Percentiles rank a stretch among this genome's conserved stretches.
Evolutionary conservation across 495 filamentous ascomycete genomes (phyloP).

Genomic region (Xylaria curta): DNA sequence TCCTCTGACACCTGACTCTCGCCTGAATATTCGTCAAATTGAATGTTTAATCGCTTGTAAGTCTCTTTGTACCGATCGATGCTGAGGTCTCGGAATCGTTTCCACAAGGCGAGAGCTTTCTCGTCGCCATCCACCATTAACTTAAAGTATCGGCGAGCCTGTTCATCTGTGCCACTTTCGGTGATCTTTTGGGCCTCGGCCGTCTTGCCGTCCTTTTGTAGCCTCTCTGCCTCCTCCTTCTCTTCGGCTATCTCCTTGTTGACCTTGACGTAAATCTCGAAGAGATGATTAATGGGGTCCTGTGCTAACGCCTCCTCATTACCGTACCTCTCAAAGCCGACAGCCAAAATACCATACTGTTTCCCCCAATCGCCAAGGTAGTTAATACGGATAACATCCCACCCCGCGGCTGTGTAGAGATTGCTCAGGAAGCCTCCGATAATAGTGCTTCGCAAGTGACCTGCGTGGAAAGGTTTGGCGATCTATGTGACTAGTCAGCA

Average conservation of each 20-base stretch:
- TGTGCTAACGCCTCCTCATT: slow-evolving; percentile 60
- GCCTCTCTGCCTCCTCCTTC: slow-evolving; percentile 57
- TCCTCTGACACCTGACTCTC: slow-evolving; percentile 90
- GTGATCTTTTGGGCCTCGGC: slow-evolving; percentile 54
- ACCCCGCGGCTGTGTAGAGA: slow-evolving; percentile 63
- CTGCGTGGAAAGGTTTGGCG: slow-evolving; percentile 72
- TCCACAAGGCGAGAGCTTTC: slow-evolving; percentile 81
- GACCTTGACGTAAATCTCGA: slow-evolving; percentile 68
- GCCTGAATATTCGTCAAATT: slow-evolving; percentile 91
- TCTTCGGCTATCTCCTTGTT: slow-evolving; percentile 62
- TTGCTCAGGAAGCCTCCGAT: slow-evolving; percentile 70
- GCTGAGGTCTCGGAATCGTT: slow-evolving; percentile 85
- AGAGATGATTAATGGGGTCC: slow-evolving; percentile 70
- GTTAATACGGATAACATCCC: slow-evolving; percentile 69
- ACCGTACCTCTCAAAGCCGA: slow-evolving; percentile 66
- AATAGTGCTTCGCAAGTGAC: slow-evolving; percentile 70
- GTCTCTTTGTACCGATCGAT: slow-evolving; percentile 81
- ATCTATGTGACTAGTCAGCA: slow-evolving; percentile 42
- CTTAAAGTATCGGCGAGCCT: slow-evolving; percentile 82
- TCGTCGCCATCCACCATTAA: slow-evolving; percentile 84
- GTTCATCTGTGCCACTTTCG: slow-evolving; percentile 64
- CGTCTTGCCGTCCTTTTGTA: slow-evolving; percentile 51
- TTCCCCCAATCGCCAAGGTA: slow-evolving; percentile 75
- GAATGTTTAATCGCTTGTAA: slow-evolving; percentile 86
- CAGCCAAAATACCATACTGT: slow-evolving; percentile 66